Conservation (phyloP, 1,284 basidiomycete species). For the Trichosporon faecale region DNA sequence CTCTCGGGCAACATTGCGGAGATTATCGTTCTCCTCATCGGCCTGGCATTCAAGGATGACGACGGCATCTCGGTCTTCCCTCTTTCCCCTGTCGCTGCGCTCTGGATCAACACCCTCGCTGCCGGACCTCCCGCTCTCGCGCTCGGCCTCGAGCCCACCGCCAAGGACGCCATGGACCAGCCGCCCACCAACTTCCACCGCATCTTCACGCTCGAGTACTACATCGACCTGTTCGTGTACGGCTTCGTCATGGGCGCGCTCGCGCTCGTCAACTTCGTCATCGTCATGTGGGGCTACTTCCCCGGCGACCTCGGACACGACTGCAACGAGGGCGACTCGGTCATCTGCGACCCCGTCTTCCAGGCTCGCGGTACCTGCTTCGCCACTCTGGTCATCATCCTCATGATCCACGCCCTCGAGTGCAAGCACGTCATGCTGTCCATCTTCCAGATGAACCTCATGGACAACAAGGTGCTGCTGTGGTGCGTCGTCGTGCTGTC, state of each 20-base stretch:
- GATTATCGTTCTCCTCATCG: slow-evolving; percentile 61
- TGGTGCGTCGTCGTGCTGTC: slow-evolving; percentile 53
- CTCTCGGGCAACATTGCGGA: slow-evolving; percentile 63
- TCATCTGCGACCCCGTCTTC: slow-evolving; percentile 52
- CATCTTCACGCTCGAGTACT: slow-evolving; percentile 58
- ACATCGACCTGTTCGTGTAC: slow-evolving; percentile 62
- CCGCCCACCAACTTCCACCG: slow-evolving; percentile 58
- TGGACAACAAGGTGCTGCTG: slow-evolving; percentile 59
- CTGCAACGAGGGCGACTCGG: slow-evolving; percentile 55
- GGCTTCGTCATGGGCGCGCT: slow-evolving; percentile 63
- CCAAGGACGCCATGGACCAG: slow-evolving; percentile 60
- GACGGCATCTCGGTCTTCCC: slow-evolving; percentile 63
- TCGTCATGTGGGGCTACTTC: slow-evolving; percentile 58
- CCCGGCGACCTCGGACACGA: slow-evolving; percentile 56
- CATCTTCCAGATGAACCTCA: slow-evolving; percentile 57
- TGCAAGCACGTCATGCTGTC: slow-evolving; percentile 51
- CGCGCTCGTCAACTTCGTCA: slow-evolving; percentile 57
- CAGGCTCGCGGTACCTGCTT: slow-evolving; percentile 60
- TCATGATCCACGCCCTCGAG: slow-evolving; percentile 51
- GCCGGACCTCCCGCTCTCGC: slow-evolving; percentile 61
- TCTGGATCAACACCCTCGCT: slow-evolving; percentile 60
- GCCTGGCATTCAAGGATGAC: slow-evolving; percentile 65
- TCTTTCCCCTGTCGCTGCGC: slow-evolving; percentile 62
- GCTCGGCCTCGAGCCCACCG: slow-evolving; percentile 61
- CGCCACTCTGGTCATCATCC: slow-evolving; percentile 58